Evolutionary conservation across 1,284 basidiomycete genomes (phyloP), one percentile per base, ranked within the genome.

Genomic region (Boletus smithii): DNA sequence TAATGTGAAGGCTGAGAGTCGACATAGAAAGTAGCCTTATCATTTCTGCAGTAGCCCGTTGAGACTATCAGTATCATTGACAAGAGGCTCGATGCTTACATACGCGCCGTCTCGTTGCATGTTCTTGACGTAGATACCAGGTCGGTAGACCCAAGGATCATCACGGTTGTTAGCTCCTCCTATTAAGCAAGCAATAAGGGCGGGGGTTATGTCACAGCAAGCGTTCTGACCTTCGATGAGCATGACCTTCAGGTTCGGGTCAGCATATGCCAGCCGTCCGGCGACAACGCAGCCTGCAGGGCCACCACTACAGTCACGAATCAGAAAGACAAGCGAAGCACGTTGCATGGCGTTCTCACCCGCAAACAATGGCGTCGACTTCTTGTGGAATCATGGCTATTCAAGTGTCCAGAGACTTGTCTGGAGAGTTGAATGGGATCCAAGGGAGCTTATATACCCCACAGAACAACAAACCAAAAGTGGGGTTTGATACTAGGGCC

Each of bases 201-300:
- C 17, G 17, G 31, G 16, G 23, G 14, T 37, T 52, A 23, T 17
- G 17, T 26, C 8, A 24, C 11, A 27, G 17, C 11, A 18, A 34
- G 6, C 8, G 20, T 11, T 20, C 42, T n/a, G 48, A 79, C 81
- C 82, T 73, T 85, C 84, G 51, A 85, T 80, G 56, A 86, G 74
- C 81, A 86, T 83, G 44, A 87, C 82, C 65, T 85, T 83, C 44
- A 87, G 67, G 56, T 70, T 84, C 22, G 83, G 82, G 66, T 85
- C 83, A 40, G 84, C 81, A 58, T 80, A 83, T 2, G 83, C 83
- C 42, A 87, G 67, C 49, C 83, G 74, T 49, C 83, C 84, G 17
- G 83, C 84, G 23, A 81, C 75, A 46, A 83, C 83, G 60, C 79
- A 82, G 75, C 77, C 76, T 56, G 82, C 80, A 10, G 82, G 81